These are phyloP conservation scores for Gaeumannomyces tritici DNA, from an alignment of 2,329 filamentous ascomycete genomes.

Conservation along the genomic window DNA sequence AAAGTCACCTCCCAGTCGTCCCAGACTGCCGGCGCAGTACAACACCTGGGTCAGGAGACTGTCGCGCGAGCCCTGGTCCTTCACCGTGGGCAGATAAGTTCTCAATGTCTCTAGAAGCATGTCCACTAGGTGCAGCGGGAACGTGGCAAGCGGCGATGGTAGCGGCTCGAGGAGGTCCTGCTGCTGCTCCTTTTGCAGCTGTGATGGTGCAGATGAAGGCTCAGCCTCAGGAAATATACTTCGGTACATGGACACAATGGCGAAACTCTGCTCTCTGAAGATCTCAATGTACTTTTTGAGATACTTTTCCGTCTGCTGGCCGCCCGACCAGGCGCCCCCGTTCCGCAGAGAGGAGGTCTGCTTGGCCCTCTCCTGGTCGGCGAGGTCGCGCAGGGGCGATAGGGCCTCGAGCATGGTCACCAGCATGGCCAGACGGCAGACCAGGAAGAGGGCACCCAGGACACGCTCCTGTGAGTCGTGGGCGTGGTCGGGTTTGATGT, in stretches of 20 bases:
- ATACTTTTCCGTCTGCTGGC: constrained; percentile 89
- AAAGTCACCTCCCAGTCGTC: constrained; percentile 85
- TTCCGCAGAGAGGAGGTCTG: constrained; percentile 25
- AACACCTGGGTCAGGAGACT: constrained; percentile 86
- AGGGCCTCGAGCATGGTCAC: constrained; percentile 72
- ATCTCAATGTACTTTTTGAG: constrained; percentile 95
- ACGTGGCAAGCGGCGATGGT: constrained; percentile 71
- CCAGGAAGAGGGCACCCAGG: constrained; percentile 75
- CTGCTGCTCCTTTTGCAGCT: background rate
- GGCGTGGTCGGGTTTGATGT: constrained; percentile 44
- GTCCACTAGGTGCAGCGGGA: constrained; percentile 73
- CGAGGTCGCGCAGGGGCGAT: constrained; percentile 76
- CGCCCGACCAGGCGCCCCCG: constrained; percentile 48
- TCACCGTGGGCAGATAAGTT: constrained; percentile 70
- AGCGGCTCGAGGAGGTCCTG: constrained; percentile 44
- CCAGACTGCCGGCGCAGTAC: constrained; percentile 86
- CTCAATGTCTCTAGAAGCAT: constrained; percentile 70
- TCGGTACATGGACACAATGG: constrained; percentile 87
- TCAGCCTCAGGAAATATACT: constrained; percentile 63
- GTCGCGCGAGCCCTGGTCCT: constrained; percentile 70
- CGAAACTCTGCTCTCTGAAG: constrained; percentile 94
- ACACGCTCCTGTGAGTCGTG: constrained; percentile 46
- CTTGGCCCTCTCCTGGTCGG: constrained; percentile 66
- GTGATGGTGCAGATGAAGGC: constrained; percentile 7
- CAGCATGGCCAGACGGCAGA: constrained; percentile 75